These are phyloP conservation scores for Mycena rebaudengoi DNA, from an alignment of 768 basidiomycete genomes.

Conservation along the genomic window DNA sequence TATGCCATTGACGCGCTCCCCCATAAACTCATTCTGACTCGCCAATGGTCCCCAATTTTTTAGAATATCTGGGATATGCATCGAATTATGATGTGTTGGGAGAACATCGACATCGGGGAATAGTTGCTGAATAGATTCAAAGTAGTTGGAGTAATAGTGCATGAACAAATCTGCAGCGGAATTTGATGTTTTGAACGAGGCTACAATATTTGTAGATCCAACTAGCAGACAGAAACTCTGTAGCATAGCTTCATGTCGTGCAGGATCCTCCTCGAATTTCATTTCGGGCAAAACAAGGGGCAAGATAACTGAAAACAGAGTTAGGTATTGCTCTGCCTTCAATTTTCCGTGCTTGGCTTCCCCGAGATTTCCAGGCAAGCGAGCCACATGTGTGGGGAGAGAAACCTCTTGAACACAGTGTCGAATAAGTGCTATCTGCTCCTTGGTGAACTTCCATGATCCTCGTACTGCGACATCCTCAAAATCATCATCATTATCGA, in stretches of 20 bases:
- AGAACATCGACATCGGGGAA: conserved; percentile 3
- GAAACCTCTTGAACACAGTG: conserved; percentile 1
- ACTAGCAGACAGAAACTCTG: conserved; percentile 24
- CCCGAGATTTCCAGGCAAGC: conserved; percentile 28
- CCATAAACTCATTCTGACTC: conserved; percentile 22
- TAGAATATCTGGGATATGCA: conserved; percentile 21
- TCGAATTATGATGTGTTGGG: conserved; percentile 29
- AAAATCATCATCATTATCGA: conserved; percentile 9
- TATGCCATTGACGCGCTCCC: conserved; percentile 24
- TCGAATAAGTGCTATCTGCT: conserved; percentile 9
- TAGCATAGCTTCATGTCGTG: conserved; percentile 5
- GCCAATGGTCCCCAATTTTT: conserved; percentile 29
- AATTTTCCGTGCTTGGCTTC: conserved; percentile 29
- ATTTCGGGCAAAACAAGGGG: conserved; percentile 23
- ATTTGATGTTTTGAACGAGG: conserved; percentile 22
- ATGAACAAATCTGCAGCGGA: conserved; percentile 22
- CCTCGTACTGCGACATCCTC: conserved; percentile 6
- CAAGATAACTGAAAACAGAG: conserved; percentile 20
- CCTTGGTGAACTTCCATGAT: conserved; percentile 8
- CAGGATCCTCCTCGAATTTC: conserved; percentile 9
- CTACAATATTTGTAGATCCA: conserved; percentile 22
- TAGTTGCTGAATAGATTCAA: conserved; percentile 8
- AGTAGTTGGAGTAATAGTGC: conserved; percentile 12
- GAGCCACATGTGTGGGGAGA: conserved; percentile 24
- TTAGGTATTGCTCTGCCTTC: conserved; percentile 27